Base-by-base conservation (phyloP, 768 basidiomycete species). In the Punctularia strigosozonata region DNA sequence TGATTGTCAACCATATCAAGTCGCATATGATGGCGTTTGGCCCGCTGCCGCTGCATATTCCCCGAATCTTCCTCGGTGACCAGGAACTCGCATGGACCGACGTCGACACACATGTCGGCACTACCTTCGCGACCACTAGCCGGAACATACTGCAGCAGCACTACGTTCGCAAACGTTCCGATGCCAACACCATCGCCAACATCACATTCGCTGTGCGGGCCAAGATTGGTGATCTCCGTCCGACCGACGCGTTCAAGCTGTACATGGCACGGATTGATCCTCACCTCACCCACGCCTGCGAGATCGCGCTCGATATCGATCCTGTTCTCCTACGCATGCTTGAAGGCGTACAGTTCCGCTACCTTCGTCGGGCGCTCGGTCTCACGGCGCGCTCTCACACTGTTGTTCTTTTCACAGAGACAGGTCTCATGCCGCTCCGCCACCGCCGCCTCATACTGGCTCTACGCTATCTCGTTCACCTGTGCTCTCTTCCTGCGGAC, bases 381-480 rank as follows among this genome's bases (percentile, higher is more conserved):
- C 21, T 56, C 10, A 41, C 45, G n/a, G 3, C n/a, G 6, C 39
- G 39, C 4, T 47, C 50, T 5, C 37, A 31, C 3, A 23, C 48
- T 12, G 47, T 45, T 2, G 31, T 44, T 2, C 47, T 58, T 10
- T 50, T 47, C 40, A 45, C 53, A 4, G 51, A 56, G 39, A 58
- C 56, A 5, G 51, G 51, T 6, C 26, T 55, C 4, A 31, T 37
- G 15, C 57, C 56, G 2, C 31, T 58, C 5, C 41, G 36, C 2
- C 47, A 49, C 30, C 41, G 50, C 8, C 44, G 51, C 1, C 30
- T 43, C 12, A 22, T 37, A 2, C 41, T 55, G 3, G 44, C 48
- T 10, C 38, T 58, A 2, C 37, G 40, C 8, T 52, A 51, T 36
- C 41, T 50, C 2, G 18, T n/a, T 3, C 53, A 54, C 33, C 31